phyloP scores from a whole-genome alignment of 192 early-diverging fungal species.

The Helicostylum pulchrum region DNA sequence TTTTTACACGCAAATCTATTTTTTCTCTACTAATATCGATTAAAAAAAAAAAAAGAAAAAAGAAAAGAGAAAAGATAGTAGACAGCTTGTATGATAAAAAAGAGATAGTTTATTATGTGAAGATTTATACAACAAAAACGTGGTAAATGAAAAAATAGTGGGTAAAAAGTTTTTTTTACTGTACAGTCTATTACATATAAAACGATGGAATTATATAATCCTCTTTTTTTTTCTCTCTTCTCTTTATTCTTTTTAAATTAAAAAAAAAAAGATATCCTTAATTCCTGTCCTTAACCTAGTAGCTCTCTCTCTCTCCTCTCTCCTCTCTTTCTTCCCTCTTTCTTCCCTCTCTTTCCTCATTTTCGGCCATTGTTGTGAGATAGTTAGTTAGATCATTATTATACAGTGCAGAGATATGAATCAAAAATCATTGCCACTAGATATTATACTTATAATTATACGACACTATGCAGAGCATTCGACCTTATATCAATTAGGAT shows the following conservation, averaged over 20 bases:
- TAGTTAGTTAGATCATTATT: not conserved
- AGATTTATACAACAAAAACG: too few species aligned
- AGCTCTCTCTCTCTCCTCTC: not conserved
- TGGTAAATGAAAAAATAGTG: not conserved
- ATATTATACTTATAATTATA: constrained; percentile 6
- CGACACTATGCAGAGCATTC: not conserved
- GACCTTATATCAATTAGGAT: not conserved
- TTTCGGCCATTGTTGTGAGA: not conserved
- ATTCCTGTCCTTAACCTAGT: too few species aligned
- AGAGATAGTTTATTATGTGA: too few species aligned
- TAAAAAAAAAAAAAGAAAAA: too few species aligned
- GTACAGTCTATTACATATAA: not conserved
- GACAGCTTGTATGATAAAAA: too few species aligned
- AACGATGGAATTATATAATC: not conserved
- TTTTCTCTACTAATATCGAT: too few species aligned
- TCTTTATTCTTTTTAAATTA: not conserved
- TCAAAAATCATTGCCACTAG: not conserved
- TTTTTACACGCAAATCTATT: too few species aligned
- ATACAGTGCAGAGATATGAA: not conserved
- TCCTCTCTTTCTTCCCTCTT: not conserved
- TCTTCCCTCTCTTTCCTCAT: not conserved
- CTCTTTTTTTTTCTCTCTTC: not conserved
- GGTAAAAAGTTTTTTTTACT: not conserved
- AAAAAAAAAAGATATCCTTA: too few species aligned
- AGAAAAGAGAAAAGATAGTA: too few species aligned